Base-by-base conservation (phyloP, 176 grass and related monocot genomes). In the Triticum dicoccoides region DNA sequence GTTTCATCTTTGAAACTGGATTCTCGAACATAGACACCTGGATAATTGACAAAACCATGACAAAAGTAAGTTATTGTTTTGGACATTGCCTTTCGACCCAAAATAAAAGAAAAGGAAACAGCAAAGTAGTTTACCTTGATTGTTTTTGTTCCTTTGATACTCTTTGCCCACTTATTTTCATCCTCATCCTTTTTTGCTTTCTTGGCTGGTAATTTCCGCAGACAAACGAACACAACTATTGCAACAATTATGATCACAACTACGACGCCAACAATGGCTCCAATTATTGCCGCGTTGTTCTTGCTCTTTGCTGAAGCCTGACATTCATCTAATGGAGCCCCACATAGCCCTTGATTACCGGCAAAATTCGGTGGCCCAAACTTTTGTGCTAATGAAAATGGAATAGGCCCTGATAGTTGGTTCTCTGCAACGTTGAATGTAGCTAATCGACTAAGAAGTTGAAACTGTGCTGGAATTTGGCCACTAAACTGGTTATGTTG, bases 11-110 rank as follows among this genome's bases (percentile, higher is more conserved):
- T 24, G 95, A 98, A 77, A 98, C 80, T 9, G 89, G 89, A 69
- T 98, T 98, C 80, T 90, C 91, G 42, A 98, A 98, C 89, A 98
- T 92, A 20, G 95, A 95, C 51, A 98, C 95, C 95, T 98, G 86
- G 45, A 69, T 25, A 80, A 86, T 72, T 25, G 11, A 86, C 42
- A 86, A 47, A 62, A 45, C 32, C n/a, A 86, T 61, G 44, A 61
- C 14, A 80, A 34, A 0, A 42, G 42, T 20, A 86, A 80, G 11
- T 47, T 41, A 23, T 10, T 5, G 3, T 11, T 82, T 65, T 69
- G 11, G 1, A 70, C 68, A 77, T 33, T 84, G 17, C 2, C 23
- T 44, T 65, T 42, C 9, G 3, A 30, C 13, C 34, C 21, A 23
- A 18, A 47, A 37, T 47, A 56, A 78, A 61, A 79, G 61, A 35